Evolutionary conservation across 75 land plant genomes (phyloP).

Genomic region (Gnetum montanum): DNA sequence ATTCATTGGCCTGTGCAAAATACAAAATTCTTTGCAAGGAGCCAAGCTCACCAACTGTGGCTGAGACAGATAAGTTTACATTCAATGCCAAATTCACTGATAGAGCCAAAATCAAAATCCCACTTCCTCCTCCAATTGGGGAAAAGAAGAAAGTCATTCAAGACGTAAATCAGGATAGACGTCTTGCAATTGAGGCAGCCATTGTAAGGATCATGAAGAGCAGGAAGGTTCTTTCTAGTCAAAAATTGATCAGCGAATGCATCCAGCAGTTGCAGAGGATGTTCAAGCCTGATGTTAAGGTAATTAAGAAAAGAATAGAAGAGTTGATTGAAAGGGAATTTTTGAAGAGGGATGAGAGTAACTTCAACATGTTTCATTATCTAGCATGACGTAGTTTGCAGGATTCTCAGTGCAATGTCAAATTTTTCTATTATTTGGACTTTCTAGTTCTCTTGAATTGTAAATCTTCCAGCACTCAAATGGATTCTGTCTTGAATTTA

Average conservation of each 20-base stretch:
- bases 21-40: slow-evolving; percentile 85
- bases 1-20: slow-evolving; percentile 88
- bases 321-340: slow-evolving; percentile 81
- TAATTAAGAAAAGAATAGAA: slow-evolving; percentile 89
- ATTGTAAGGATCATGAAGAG: slow-evolving; percentile 97
- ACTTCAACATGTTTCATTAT: slow-evolving; percentile 77
- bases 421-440: no score
- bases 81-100: slow-evolving; percentile 94
- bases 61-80: slow-evolving; percentile 67
- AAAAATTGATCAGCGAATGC: slow-evolving; percentile 80
- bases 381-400: slow-evolving; percentile 43
- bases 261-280: slow-evolving; percentile 82
- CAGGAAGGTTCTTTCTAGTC: slow-evolving; percentile 76
- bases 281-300: slow-evolving; percentile 97
- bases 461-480: no score
- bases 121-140: slow-evolving; percentile 93
- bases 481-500: no score
- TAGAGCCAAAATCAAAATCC: slow-evolving; percentile 95
- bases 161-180: slow-evolving; percentile 92
- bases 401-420: no score
- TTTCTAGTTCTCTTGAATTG: no score
- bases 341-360: slow-evolving; percentile 82
- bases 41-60: slow-evolving; percentile 68
- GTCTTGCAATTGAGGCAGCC: slow-evolving; percentile 94
- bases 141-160: slow-evolving; percentile 97